Base-by-base conservation (phyloP, 371 early-diverging fungal species). In the Circinella minor region DNA sequence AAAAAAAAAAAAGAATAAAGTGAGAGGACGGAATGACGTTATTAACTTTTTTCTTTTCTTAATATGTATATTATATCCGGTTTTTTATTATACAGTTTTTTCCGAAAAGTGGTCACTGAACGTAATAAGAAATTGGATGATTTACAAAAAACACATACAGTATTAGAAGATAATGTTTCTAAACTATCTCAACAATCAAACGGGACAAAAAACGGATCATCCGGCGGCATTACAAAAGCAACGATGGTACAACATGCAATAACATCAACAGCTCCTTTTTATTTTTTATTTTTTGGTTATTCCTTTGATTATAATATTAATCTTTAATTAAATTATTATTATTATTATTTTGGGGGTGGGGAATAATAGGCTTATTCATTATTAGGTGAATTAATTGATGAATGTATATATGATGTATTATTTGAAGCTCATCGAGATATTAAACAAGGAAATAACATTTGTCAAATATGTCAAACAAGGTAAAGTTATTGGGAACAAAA, bases 401-500 rank as follows among this genome's bases (percentile, higher is more conserved):
- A 92, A 73, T 86, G 88, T 59, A 78, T 90, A 14, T 77, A 85
- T 39, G 92, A 92, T 73, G 88, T 91, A 0, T 71, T 89, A 13
- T 86, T 88, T 69, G 91, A 90, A 59, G 81, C 84, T 17, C 92
- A 93, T 67, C 77, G 85, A 65, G 90, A 91, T 67, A 78, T 85
- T 48, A 89, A 86, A 70, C 76, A 81, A 57, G 81, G 84, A 63
- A 79, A 81, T 6, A 71, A 81, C 3, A 69, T 79, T 13, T 93
- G 94, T 74, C 92, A 91, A 67, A 83, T 91, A 37, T 92, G 91
- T 73, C 87, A 88, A 75, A 89, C 90, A 72, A 82, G 82, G 92
- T 88, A 78, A 68, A 76, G 64, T n/a, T 27, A 27, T 27, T 27
- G 38, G 13, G 55, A 63, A 18, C n/a, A n/a, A 55, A 65, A 67